These are phyloP conservation scores for Maudiozyma humilis DNA, from an alignment of 1,139 yeast species.

Conservation along the genomic window DNA sequence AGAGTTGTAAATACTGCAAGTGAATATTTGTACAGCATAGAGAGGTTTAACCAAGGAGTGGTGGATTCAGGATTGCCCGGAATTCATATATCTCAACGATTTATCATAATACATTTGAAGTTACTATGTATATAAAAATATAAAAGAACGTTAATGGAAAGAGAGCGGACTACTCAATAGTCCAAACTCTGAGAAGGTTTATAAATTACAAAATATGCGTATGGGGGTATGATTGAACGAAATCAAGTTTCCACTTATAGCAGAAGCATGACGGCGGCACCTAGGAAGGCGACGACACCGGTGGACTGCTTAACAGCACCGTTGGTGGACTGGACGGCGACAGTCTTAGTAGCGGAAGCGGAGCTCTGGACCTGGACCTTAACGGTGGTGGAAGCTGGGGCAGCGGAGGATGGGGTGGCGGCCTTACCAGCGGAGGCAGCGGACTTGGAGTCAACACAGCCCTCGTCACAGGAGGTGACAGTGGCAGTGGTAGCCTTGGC, in stretches of 20 bases:
- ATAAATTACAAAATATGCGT: neutral
- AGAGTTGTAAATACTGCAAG: neutral
- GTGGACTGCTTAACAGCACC: slow-evolving; percentile 7
- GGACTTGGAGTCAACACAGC: neutral
- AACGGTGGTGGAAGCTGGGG: neutral
- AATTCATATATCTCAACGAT: too few relatives aligned
- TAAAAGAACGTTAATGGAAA: neutral
- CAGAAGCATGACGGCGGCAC: slow-evolving; percentile 7
- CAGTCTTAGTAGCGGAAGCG: slow-evolving; percentile 4
- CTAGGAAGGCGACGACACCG: slow-evolving; percentile 7
- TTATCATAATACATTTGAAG: neutral
- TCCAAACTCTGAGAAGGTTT: neutral
- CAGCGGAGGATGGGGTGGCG: slow-evolving; percentile 3
- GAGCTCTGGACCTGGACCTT: slow-evolving; percentile 2
- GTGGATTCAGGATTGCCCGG: too few relatives aligned
- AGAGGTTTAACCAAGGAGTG: too few relatives aligned
- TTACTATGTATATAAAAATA: too few relatives aligned
- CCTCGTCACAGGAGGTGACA: slow-evolving; percentile 3
- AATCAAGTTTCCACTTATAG: slow-evolving; percentile 5
- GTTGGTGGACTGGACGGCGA: slow-evolving; percentile 7
- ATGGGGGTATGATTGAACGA: neutral
- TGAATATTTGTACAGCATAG: neutral
- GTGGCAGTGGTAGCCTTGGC: neutral
- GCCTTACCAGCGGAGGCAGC: slow-evolving; percentile 1
- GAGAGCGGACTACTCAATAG: neutral